Evolutionary conservation across 2,329 filamentous ascomycete genomes (phyloP), one percentile per base, ranked within the genome.

Genomic region (Cladosporium austrohemisphaericum): DNA sequence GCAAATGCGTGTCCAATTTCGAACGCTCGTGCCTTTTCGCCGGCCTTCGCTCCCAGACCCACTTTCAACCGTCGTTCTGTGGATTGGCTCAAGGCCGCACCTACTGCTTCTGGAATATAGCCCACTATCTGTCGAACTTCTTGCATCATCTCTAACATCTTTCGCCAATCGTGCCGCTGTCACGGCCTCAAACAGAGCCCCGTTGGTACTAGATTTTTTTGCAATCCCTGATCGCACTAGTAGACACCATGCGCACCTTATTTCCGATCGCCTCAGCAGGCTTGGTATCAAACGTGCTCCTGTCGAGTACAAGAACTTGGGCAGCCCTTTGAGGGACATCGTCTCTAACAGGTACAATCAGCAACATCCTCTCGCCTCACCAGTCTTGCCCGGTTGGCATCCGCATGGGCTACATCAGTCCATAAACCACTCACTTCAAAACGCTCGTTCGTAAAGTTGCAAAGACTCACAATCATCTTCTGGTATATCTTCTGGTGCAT

Each of bases 1-100:
- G 5, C 23, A 10, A 16, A 20, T 11, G 38, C 26, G 14, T n/a
- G 26, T 35, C 44, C 5, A 31, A 23, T 38, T 18, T 47, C 44
- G 44, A 16, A 16, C 44, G 44, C 33, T 47, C 44, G 25, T 47
- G 44, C 25, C 8, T 16, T 31, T 47, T 47, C 44, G 33, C 13
- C 33, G 19, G 16, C 25, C 10, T 47, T 47, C 44, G 19, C 2
- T 37, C 31, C 16, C 23, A 4, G 44, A 22, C 33, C 44, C 44
- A 47, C 44, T 47, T 20, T 38, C 18, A 16, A 11, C 44, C 33
- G 44, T 18, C 31, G 14, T 38, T 29, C 31, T 31, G 44, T 47
- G 33, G 25, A 14, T 26, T 25, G 18, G 25, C 19, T 22, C 43
- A 23, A 14, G 19, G 13, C 20, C 29, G 43, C 33, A 37, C 14